Percentiles rank a stretch among this genome's conserved stretches.
Evolutionary conservation across 331 rosid genomes (phyloP).

Genomic region (Arachis monticola): DNA sequence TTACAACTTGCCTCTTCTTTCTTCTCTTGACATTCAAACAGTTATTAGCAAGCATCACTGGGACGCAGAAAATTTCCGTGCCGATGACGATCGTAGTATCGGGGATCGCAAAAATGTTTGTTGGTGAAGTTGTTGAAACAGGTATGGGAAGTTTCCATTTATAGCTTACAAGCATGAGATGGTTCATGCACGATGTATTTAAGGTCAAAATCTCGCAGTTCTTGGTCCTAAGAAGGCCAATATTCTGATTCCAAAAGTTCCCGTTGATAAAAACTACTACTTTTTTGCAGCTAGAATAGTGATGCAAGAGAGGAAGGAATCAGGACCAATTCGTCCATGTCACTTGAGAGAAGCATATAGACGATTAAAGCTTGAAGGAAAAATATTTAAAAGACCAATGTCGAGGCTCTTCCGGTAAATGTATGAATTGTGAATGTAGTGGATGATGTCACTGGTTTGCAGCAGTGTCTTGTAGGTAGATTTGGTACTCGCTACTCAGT

Average conservation of each 20-base stretch:
- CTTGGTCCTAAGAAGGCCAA: constrained; percentile 1
- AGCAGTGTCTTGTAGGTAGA: background rate
- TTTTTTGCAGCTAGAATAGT: constrained; percentile 72
- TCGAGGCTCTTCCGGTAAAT: constrained; percentile 78
- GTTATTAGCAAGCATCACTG: constrained; percentile 85
- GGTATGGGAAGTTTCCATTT: constrained; percentile 51
- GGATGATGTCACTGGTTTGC: constrained; percentile 33
- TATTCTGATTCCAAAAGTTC: constrained; percentile 25
- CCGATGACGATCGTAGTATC: constrained; percentile 94
- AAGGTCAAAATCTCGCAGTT: background rate
- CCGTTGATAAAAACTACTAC: constrained; percentile 1
- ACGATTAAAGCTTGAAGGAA: constrained; percentile 91
- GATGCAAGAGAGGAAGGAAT: constrained; percentile 85
- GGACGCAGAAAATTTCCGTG: constrained; percentile 84
- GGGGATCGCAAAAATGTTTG: constrained; percentile 92
- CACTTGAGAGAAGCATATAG: constrained; percentile 91
- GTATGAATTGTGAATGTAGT: constrained; percentile 27
- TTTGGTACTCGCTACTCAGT: constrained; percentile 10
- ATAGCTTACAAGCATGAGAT: constrained; percentile 4
- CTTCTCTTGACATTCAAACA: constrained; percentile 45
- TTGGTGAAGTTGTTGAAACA: constrained; percentile 92
- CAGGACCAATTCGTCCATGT: constrained; percentile 96
- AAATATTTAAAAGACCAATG: constrained; percentile 73
- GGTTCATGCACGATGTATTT: background rate
- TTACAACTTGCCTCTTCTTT: constrained; percentile 13